Conservation (phyloP, 192 early-diverging fungal genomes). For the Neocallimastix lanati region DNA sequence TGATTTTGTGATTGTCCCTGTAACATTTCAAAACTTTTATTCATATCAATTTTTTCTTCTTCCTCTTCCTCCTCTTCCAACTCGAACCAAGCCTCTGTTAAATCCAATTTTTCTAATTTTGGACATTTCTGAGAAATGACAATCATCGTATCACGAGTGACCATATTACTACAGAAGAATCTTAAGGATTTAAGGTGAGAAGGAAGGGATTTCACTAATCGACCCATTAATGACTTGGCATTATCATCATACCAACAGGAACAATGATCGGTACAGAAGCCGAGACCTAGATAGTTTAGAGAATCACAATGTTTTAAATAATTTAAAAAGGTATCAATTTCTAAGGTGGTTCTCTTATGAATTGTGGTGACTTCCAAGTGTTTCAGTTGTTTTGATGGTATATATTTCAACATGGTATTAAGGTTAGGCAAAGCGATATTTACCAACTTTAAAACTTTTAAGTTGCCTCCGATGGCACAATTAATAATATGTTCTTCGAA, state of each 20-base stretch:
- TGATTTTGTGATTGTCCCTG: too few species aligned
- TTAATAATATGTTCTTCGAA: neutral
- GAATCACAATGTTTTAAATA: neutral
- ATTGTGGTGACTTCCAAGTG: neutral
- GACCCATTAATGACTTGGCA: neutral
- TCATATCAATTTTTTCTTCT: neutral
- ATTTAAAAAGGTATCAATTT: neutral
- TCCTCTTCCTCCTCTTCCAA: neutral
- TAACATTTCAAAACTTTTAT: neutral
- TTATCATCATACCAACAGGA: neutral
- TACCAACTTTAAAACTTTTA: neutral
- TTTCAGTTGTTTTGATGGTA: neutral
- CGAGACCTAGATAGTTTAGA: neutral
- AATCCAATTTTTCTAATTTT: neutral
- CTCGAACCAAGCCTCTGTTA: neutral
- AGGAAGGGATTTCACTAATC: neutral
- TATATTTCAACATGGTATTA: neutral
- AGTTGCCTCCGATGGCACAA: neutral
- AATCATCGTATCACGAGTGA: neutral
- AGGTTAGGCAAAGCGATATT: neutral
- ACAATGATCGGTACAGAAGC: neutral
- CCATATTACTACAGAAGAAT: neutral
- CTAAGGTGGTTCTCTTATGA: neutral
- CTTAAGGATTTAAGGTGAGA: neutral
- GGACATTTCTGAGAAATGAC: neutral